Conservation (phyloP, 495 filamentous ascomycete species). For the Aspergillus bertholletiae region DNA sequence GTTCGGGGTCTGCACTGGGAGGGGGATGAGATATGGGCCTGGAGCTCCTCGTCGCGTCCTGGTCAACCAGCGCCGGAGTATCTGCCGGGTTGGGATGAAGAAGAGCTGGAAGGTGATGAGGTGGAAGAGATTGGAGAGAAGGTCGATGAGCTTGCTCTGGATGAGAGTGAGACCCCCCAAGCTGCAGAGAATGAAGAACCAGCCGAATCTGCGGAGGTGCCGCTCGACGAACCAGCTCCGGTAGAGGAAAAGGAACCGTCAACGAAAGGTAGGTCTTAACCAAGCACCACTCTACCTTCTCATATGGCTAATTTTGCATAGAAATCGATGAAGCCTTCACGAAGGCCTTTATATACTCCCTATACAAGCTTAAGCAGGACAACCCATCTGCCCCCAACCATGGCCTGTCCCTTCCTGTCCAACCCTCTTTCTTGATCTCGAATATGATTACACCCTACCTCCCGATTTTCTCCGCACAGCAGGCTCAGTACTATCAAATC, state of each 20-base stretch:
- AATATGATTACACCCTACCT: constrained; percentile 65
- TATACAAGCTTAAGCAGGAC: constrained; percentile 53
- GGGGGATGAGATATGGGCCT: constrained; percentile 70
- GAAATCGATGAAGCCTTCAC: constrained; percentile 69
- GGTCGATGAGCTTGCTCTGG: constrained; percentile 40
- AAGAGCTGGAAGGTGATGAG: constrained; percentile 25
- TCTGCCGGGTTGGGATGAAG: constrained; percentile 44
- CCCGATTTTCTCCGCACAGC: constrained; percentile 52
- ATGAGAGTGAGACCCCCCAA: constrained; percentile 26
- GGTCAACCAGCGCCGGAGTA: constrained; percentile 50
- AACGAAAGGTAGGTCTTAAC: constrained; percentile 45
- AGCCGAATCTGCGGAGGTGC: constrained; percentile 8
- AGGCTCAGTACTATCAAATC: constrained; percentile 59
- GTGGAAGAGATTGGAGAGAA: constrained; percentile 35
- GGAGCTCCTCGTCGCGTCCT: constrained; percentile 53
- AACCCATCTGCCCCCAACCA: constrained; percentile 45
- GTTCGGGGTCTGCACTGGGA: constrained; percentile 68
- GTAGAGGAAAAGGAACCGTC: constrained; percentile 49
- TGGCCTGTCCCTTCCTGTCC: constrained; percentile 58
- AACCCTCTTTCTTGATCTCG: constrained; percentile 63
- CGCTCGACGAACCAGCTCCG: constrained; percentile 19
- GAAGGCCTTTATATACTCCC: constrained; percentile 64
- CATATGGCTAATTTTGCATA: constrained; percentile 24
- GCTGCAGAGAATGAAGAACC: constrained; percentile 25
- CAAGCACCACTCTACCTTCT: neutral